Evolutionary conservation across 2,329 filamentous ascomycete species (phyloP), one percentile per base, ranked within the genome.

Genomic region (Colletotrichum plurivorum): DNA sequence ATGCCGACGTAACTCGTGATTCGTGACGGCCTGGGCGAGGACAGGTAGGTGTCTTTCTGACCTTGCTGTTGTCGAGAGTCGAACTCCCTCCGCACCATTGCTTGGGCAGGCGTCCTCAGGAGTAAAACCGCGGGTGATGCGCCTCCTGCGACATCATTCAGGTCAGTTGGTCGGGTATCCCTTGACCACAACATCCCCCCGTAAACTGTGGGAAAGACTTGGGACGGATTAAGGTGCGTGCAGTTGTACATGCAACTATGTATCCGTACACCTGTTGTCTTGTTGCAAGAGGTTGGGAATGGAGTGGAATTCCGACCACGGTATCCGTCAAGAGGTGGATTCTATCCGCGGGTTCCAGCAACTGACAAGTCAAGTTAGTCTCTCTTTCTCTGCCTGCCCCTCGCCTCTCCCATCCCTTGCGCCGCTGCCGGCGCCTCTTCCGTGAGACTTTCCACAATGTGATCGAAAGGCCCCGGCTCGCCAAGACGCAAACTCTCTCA

Each of bases 181-280:
- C 61, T 55, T 54, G 49, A 54, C 53, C 48, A 36, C 7, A 36
- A 60, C 39, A 41, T 3, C 25, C 31, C 48, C 55, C 46, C 49
- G 61, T 65, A 49, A 49, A 39, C 41, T 18, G 51, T 48, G 51
- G 20, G 48, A 5, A n/a, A 22, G 54, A 65, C 63, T 60, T 66
- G 55, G 63, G 63, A 66, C 43, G 63, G 55, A 60, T 51, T 22
- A 68, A 59, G 41, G 53, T 52, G 60, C 62, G 49, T 69, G 55
- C 31, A 36, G 8, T 36, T 36, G 31, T 36, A 36, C 31, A 36
- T 36, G 31, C 31, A 36, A 36, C 31, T 36, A 36, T 36, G 31
- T 36, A 36, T 10, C 8, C 31, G 8, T 36, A 36, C 31, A 60
- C 55, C 41, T 43, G 41, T 15, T 15, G 62, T 22, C 49, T 45